phyloP scores from a whole-genome alignment of 768 basidiomycete genomes.

The Kwoniella dendrophila region DNA sequence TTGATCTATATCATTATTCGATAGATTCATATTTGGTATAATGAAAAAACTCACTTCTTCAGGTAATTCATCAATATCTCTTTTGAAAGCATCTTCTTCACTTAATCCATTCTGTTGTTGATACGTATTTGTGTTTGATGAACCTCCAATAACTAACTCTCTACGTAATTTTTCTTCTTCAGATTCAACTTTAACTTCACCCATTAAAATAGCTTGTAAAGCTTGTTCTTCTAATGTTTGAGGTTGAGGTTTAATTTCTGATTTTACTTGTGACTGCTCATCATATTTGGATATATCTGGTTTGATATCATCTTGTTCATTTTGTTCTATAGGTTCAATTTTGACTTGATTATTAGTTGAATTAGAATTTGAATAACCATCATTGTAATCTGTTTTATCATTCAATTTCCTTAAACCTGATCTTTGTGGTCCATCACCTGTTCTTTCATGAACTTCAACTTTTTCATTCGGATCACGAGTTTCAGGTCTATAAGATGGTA shows the following conservation, averaged over 20 bases:
- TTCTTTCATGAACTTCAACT: conserved; percentile 60
- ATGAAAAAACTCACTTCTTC: conserved; percentile 44
- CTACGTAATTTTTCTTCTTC: conserved; percentile 55
- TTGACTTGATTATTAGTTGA: conserved; percentile 8
- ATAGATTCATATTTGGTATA: neutral
- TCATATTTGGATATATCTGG: neutral
- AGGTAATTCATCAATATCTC: conserved; percentile 75
- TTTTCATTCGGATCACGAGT: conserved; percentile 22
- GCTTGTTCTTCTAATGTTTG: conserved; percentile 73
- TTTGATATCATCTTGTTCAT: conserved; percentile 18
- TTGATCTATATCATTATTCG: no score
- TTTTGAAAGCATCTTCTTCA: conserved; percentile 79
- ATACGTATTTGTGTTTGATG: no score
- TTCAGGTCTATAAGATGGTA: conserved; percentile 58
- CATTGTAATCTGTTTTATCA: neutral
- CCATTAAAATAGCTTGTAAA: conserved; percentile 73
- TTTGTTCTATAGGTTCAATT: conserved; percentile 20
- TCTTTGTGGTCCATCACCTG: conserved; percentile 74
- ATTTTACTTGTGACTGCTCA: neutral
- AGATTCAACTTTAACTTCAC: conserved; percentile 55
- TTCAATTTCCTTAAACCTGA: conserved; percentile 64
- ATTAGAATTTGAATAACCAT: neutral
- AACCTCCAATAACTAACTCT: conserved; percentile 64
- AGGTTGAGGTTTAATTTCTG: conserved; percentile 53
- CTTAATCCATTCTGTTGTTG: conserved; percentile 64